Conservation (phyloP, 257 asterid species). For the Capsicum chinense region DNA sequence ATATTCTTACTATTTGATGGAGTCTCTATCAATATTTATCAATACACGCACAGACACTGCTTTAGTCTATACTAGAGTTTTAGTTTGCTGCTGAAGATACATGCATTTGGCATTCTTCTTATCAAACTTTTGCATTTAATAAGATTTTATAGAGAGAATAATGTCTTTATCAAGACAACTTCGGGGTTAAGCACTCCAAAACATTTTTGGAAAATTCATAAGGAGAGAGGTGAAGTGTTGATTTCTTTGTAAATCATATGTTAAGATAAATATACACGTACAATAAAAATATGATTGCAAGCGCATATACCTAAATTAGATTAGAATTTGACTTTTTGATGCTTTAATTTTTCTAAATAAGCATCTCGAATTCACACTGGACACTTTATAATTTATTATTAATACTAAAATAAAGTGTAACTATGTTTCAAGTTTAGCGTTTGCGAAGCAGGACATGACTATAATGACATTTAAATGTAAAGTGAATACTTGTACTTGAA, state of each 20-base stretch:
- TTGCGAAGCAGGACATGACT: too few species aligned
- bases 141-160: background rate
- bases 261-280: too few species aligned
- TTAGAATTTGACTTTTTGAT: too few species aligned
- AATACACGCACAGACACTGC: background rate
- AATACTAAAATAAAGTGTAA: too few species aligned
- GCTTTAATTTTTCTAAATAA: too few species aligned
- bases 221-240: background rate
- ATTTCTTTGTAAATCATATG: background rate
- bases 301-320: too few species aligned
- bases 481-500: too few species aligned
- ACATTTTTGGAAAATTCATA: background rate
- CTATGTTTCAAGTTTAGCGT: too few species aligned
- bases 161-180: background rate
- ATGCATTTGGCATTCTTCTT: constrained; percentile 9
- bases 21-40: background rate
- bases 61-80: background rate
- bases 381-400: too few species aligned
- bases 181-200: background rate
- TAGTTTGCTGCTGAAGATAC: background rate
- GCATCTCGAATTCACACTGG: too few species aligned
- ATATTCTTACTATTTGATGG: background rate
- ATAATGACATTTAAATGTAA: too few species aligned
- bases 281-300: too few species aligned
- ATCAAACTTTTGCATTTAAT: background rate